Evolutionary conservation across 805 yeast species (phyloP).

Genomic region (Saccharomycopsis malanga): DNA sequence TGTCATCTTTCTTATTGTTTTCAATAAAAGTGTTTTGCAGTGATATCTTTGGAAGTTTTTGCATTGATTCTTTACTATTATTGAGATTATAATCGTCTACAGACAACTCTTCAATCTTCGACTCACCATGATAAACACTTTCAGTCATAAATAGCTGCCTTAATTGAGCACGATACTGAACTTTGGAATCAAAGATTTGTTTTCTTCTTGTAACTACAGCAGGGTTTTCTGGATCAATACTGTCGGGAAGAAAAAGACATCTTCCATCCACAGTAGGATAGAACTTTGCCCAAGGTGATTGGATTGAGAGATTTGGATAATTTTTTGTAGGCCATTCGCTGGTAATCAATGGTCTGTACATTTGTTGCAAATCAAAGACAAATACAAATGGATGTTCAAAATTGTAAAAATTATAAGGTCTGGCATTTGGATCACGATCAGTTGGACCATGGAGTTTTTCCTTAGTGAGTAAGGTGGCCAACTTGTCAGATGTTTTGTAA

Average conservation of each 20-base stretch:
- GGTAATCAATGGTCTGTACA: conserved; percentile 70
- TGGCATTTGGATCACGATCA: conserved; percentile 82
- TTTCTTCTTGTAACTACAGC: conserved; percentile 33
- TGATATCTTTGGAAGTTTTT: neutral
- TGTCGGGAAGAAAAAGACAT: conserved; percentile 74
- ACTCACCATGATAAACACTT: neutral
- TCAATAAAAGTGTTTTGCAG: neutral
- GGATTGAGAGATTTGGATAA: conserved; percentile 5
- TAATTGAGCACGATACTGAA: conserved; percentile 34
- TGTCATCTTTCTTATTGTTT: neutral
- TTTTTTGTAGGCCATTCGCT: conserved; percentile 64
- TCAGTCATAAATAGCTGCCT: conserved; percentile 17
- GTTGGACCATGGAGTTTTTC: conserved; percentile 83
- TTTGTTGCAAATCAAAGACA: conserved; percentile 73
- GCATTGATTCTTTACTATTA: neutral
- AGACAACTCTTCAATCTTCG: neutral
- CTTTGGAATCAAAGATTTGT: conserved; percentile 28
- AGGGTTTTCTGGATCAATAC: conserved; percentile 33
- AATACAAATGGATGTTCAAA: conserved; percentile 69
- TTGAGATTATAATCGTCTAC: conserved; percentile 1
- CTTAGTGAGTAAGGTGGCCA: conserved; percentile 64
- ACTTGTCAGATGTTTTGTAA: conserved; percentile 27
- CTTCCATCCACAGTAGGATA: conserved; percentile 62
- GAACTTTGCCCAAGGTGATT: conserved; percentile 49
- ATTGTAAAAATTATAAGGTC: conserved; percentile 76